Evolutionary conservation across 1,284 basidiomycete species (phyloP).

Genomic region (Naganishia sp.): DNA sequence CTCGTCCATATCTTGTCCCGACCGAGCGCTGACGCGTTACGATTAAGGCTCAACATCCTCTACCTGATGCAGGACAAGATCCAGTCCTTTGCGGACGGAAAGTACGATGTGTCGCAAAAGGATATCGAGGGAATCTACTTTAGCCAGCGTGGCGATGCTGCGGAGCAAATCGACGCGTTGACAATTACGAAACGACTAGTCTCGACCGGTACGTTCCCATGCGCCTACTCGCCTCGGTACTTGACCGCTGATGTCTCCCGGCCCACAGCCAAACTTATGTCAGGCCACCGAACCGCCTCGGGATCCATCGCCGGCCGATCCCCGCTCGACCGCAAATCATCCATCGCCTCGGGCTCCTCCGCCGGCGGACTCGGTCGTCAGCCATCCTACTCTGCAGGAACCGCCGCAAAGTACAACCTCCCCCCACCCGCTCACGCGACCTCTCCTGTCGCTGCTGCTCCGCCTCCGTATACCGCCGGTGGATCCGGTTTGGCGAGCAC

Average conservation of each 20-base stretch:
- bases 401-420: conserved; percentile 53
- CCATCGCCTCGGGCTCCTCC: conserved; percentile 55
- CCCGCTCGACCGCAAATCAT: conserved; percentile 46
- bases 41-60: conserved; percentile 79
- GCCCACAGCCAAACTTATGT: conserved; percentile 45
- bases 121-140: conserved; percentile 80
- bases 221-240: neutral
- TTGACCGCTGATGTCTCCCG: neutral
- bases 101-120: conserved; percentile 71
- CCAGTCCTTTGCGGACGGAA: conserved; percentile 79
- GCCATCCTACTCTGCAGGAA: conserved; percentile 46
- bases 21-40: conserved; percentile 28
- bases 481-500: conserved; percentile 54
- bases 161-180: conserved; percentile 71
- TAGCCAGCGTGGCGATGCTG: conserved; percentile 74
- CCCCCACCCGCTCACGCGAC: conserved; percentile 53
- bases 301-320: conserved; percentile 37
- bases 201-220: conserved; percentile 68
- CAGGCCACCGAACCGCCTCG: conserved; percentile 43
- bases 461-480: conserved; percentile 54
- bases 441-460: conserved; percentile 33
- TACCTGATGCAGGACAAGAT: conserved; percentile 92
- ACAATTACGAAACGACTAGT: conserved; percentile 76
- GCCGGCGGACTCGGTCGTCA: conserved; percentile 49
- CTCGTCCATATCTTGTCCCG: conserved; percentile 7